These are phyloP conservation scores for Hydnomerulius pinastri DNA, from an alignment of 768 basidiomycete genomes.

Conservation along the genomic window DNA sequence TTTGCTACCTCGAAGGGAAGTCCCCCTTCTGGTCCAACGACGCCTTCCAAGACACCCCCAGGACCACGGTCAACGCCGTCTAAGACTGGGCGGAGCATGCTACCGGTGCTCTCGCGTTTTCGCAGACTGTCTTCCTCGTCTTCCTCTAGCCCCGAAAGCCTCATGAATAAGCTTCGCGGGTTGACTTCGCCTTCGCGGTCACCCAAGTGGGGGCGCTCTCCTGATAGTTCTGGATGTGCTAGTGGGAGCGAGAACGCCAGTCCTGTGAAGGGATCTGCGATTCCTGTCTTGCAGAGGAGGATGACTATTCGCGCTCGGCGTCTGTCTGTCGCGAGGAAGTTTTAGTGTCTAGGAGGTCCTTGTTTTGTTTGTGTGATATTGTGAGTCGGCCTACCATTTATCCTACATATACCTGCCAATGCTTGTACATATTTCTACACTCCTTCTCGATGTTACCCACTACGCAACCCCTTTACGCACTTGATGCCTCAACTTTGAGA, in stretches of 20 bases:
- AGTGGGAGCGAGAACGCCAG: constrained; percentile 19
- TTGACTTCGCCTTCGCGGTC: constrained; percentile 20
- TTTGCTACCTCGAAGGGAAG: constrained; percentile 29
- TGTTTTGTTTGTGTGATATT: constrained; percentile 34
- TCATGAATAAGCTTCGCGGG: constrained; percentile 26
- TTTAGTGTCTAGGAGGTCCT: not conserved
- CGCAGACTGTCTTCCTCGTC: constrained; percentile 22
- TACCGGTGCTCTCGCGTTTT: constrained; percentile 30
- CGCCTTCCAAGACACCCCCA: constrained; percentile 26
- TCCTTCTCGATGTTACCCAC: no score
- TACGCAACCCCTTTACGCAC: not conserved
- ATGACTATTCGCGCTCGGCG: constrained; percentile 29
- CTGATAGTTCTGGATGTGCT: constrained; percentile 16
- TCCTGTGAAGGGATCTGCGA: constrained; percentile 27
- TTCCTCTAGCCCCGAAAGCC: constrained; percentile 22
- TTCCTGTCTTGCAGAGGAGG: constrained; percentile 29
- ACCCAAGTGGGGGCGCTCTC: constrained; percentile 18
- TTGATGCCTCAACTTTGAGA: constrained; percentile 42
- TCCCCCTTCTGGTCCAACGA: constrained; percentile 20
- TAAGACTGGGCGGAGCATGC: constrained; percentile 28
- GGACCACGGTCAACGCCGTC: not conserved
- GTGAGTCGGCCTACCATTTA: not conserved
- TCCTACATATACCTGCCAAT: not conserved
- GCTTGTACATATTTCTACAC: not conserved
- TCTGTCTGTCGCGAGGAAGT: constrained; percentile 16